These are phyloP conservation scores for Amylocystis lapponica DNA, from an alignment of 768 basidiomycete species.

Conservation along the genomic window DNA sequence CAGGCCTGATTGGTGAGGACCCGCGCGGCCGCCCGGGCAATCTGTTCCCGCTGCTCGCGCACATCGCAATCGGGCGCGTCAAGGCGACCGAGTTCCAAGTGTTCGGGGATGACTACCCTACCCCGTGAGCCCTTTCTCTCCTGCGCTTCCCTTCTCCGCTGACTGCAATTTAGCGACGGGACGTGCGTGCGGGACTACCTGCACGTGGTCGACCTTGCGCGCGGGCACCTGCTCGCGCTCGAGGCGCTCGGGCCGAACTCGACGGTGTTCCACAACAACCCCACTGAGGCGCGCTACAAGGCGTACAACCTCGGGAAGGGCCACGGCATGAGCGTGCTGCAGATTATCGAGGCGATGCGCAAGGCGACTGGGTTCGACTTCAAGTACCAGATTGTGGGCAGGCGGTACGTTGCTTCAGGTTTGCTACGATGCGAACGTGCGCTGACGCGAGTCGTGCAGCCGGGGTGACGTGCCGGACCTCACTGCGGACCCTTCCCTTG, in stretches of 20 bases:
- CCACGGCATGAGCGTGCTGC: constrained; percentile 83
- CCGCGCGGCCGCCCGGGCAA: constrained; percentile 95
- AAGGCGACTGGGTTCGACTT: constrained; percentile 85
- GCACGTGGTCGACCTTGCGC: constrained; percentile 91
- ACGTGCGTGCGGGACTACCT: constrained; percentile 97
- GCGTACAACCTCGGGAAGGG: constrained; percentile 98
- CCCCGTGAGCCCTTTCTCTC: constrained; percentile 46
- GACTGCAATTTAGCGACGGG: constrained; percentile 57
- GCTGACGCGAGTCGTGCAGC: constrained; percentile 36
- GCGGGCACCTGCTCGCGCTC: constrained; percentile 87
- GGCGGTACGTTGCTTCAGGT: constrained; percentile 57
- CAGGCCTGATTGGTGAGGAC: constrained; percentile 92
- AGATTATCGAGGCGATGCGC: constrained; percentile 93
- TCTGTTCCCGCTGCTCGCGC: constrained; percentile 86
- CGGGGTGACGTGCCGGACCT: constrained; percentile 95
- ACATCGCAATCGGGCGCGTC: constrained; percentile 90
- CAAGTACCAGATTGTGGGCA: constrained; percentile 83
- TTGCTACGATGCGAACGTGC: background rate
- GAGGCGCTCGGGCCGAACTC: constrained; percentile 69
- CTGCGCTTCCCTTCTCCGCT: background rate
- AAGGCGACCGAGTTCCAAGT: constrained; percentile 58
- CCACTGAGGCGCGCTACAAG: constrained; percentile 63
- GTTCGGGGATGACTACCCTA: constrained; percentile 97
- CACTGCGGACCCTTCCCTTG: constrained; percentile 88
- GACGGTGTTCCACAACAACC: constrained; percentile 51